Evolutionary conservation across 2,329 filamentous ascomycete species (phyloP).

Genomic region (Knufia fluminis): DNA sequence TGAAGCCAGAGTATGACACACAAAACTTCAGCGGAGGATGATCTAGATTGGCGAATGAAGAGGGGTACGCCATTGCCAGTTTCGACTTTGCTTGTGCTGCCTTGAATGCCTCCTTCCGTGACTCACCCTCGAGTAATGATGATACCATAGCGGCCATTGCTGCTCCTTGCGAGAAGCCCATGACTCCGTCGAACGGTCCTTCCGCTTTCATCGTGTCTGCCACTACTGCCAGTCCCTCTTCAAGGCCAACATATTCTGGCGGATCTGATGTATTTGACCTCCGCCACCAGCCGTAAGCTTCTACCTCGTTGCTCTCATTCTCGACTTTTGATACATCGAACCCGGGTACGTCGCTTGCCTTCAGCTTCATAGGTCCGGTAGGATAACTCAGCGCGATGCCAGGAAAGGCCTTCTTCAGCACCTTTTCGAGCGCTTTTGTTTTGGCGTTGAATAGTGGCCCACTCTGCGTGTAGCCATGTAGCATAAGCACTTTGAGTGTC

Average conservation of each 20-base stretch:
- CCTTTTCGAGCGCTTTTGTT: constrained; percentile 76
- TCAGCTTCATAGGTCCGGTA: constrained; percentile 57
- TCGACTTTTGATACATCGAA: constrained; percentile 43
- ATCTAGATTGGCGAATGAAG: constrained; percentile 35
- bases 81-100: constrained; percentile 17
- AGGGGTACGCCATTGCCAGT: constrained; percentile 41
- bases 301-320: constrained; percentile 45
- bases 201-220: constrained; percentile 53
- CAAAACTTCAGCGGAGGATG: constrained; percentile 60
- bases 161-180: constrained; percentile 77
- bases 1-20: constrained; percentile 70
- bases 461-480: constrained; percentile 86
- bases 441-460: constrained; percentile 77
- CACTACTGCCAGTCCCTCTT: constrained; percentile 56
- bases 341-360: constrained; percentile 59
- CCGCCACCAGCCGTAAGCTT: constrained; percentile 78
- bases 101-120: constrained; percentile 32
- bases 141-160: constrained; percentile 64
- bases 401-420: constrained; percentile 64
- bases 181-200: constrained; percentile 64
- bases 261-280: constrained; percentile 52
- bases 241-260: constrained; percentile 57
- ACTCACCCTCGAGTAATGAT: constrained; percentile 54
- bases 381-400: constrained; percentile 56
- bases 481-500: constrained; percentile 60